Evolutionary conservation across 225 moss, liverwort and hornwort species (phyloP), one percentile per base, ranked within the genome.

Genomic region (Neckera pumila): DNA sequence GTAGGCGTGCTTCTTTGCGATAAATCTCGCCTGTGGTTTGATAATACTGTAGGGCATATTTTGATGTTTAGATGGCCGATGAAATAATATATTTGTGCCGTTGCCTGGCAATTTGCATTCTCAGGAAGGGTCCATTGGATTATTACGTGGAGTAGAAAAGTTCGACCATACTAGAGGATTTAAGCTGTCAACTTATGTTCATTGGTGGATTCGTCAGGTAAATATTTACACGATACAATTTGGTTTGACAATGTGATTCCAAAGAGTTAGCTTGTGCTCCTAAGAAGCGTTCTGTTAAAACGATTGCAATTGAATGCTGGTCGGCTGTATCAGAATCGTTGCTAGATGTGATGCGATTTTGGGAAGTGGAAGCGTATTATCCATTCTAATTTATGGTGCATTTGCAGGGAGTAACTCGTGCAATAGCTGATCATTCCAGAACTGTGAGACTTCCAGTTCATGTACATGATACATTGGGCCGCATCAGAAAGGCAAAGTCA

Each of bases 201-300:
- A 98, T 88, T 98, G 98, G 98, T 98, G 98, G 98, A 98, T 98
- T 85, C 98, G 98, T 28, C 98, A 98, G 98, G 98, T 97, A 90
- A 80, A 65, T 76, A 58, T 34, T 69, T 56, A 73, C 49, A 11
- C 73, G 9, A 84, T 20, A 33, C 30, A 79, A 67, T 54, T 83
- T 64, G 76, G 71, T 71, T 86, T 71, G 30, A 57, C 30, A 82
- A 58, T 58, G 21, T 76, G 82, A 20, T 75, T 40, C 28, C 17
- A n/a, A 51, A 16, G 42, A 62, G 51, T 27, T 62, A 65, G 23
- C 49, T 88, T 76, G 51, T 86, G 59, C 56, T 34, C 58, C 51
- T 69, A 28, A 51, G 36, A 85, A 26, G 13, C 76, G 31, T 76
- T 73, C 36, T 88, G 18, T 75, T 34, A 56, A 31, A 21, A 63